phyloP scores from a whole-genome alignment of 257 asterid genomes.

The Penstemon davidsonii region DNA sequence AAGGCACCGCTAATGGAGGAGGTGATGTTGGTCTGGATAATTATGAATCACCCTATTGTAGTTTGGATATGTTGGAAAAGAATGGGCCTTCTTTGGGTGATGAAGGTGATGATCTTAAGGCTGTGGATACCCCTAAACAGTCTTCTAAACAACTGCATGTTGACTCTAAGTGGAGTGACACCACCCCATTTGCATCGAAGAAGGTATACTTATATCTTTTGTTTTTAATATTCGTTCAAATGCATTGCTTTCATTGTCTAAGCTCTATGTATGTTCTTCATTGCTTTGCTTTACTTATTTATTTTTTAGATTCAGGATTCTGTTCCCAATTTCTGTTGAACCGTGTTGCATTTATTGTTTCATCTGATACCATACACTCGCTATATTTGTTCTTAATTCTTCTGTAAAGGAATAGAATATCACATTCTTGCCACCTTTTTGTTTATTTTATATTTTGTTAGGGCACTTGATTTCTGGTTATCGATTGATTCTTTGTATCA shows the following conservation, averaged over 20 bases:
- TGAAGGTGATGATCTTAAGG: constrained; percentile 52
- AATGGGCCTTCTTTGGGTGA: constrained; percentile 48
- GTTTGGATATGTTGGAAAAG: constrained; percentile 48
- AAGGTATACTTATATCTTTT: constrained; percentile 47
- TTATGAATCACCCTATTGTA: constrained; percentile 80
- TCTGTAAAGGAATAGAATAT: background rate
- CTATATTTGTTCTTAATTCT: constrained; percentile 16
- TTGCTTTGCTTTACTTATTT: background rate
- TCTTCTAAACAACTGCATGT: constrained; percentile 38
- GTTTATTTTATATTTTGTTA: background rate
- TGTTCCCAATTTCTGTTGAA: background rate
- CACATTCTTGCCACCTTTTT: constrained; percentile 13
- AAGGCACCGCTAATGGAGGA: constrained; percentile 32
- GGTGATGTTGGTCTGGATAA: constrained; percentile 36
- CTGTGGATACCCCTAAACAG: constrained; percentile 34
- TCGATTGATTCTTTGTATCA: constrained; percentile 5
- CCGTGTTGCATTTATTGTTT: constrained; percentile 8
- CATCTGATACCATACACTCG: constrained; percentile 21
- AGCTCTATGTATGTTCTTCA: background rate
- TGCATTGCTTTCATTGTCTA: background rate
- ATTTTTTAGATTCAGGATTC: constrained; percentile 6
- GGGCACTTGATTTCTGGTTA: background rate
- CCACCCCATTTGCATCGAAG: constrained; percentile 65
- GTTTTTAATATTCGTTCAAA: background rate
- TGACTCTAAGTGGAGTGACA: constrained; percentile 80